These are phyloP conservation scores for Hanseniaspora singularis DNA, from an alignment of 805 yeast genomes.

Conservation along the genomic window DNA sequence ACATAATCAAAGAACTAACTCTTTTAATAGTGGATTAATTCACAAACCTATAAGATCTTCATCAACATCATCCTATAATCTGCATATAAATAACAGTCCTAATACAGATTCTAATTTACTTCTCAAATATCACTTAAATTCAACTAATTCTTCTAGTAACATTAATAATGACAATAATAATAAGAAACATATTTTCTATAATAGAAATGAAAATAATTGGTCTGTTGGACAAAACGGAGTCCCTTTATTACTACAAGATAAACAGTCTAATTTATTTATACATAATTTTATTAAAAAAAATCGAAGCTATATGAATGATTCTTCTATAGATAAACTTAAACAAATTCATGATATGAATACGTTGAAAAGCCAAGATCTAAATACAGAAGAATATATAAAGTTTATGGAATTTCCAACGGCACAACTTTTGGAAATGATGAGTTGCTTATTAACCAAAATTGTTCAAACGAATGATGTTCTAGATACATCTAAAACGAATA, in stretches of 20 bases:
- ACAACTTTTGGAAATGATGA: constrained; percentile 70
- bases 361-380: constrained; percentile 15
- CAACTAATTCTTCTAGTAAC: too few relatives aligned
- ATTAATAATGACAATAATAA: too few relatives aligned
- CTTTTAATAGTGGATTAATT: constrained; percentile 1
- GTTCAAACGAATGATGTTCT: constrained; percentile 80
- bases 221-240: constrained; percentile 4
- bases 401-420: constrained; percentile 55
- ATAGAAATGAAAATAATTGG: too few relatives aligned
- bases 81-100: neutral
- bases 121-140: too few relatives aligned
- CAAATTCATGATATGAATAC: constrained; percentile 5
- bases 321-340: neutral
- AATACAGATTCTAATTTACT: neutral
- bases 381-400: constrained; percentile 13
- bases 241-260: constrained; percentile 14
- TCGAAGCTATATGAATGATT: constrained; percentile 1
- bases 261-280: constrained; percentile 1
- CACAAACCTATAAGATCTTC: constrained; percentile 4
- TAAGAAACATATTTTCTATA: neutral
- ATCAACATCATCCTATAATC: neutral
- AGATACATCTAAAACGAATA: constrained; percentile 31
- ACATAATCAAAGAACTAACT: constrained; percentile 1
- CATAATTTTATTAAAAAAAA: neutral
- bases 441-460: constrained; percentile 73